Evolutionary conservation across 192 early-diverging fungal genomes (phyloP).

Genomic region (Umbelopsis ramanniana): DNA sequence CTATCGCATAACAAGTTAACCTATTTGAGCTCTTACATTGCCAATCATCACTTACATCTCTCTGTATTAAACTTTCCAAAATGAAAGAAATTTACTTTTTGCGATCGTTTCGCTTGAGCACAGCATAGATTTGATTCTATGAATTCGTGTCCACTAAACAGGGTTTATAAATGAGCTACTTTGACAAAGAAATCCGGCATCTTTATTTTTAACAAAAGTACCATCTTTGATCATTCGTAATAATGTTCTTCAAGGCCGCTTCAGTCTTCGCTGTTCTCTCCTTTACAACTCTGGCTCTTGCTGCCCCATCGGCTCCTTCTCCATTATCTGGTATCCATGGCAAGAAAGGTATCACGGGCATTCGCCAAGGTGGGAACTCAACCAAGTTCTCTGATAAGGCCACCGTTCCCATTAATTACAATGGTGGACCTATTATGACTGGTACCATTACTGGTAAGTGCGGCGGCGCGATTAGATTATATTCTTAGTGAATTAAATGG

Average conservation of each 20-base stretch:
- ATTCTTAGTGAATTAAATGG: no score
- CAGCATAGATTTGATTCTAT: background rate
- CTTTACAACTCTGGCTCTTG: background rate
- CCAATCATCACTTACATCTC: background rate
- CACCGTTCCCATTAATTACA: background rate
- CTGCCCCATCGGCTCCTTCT: background rate
- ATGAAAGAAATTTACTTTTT: background rate
- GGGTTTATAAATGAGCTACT: background rate
- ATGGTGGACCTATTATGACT: constrained; percentile 17
- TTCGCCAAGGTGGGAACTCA: background rate
- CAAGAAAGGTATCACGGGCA: constrained; percentile 2
- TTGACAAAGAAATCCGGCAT: no score
- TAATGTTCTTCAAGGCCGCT: constrained; percentile 3
- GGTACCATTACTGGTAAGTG: constrained; percentile 3
- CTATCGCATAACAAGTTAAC: constrained; percentile 2
- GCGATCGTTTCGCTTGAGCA: background rate
- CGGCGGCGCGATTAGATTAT: no score
- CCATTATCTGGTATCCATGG: background rate
- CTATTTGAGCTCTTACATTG: background rate
- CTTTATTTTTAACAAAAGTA: background rate
- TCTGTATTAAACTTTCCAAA: background rate
- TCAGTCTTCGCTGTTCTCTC: background rate
- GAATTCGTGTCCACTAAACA: background rate
- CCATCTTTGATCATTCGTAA: background rate
- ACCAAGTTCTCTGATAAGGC: background rate